phyloP scores from a whole-genome alignment of 208 protist genomes.

The Trypanosoma melophagium region DNA sequence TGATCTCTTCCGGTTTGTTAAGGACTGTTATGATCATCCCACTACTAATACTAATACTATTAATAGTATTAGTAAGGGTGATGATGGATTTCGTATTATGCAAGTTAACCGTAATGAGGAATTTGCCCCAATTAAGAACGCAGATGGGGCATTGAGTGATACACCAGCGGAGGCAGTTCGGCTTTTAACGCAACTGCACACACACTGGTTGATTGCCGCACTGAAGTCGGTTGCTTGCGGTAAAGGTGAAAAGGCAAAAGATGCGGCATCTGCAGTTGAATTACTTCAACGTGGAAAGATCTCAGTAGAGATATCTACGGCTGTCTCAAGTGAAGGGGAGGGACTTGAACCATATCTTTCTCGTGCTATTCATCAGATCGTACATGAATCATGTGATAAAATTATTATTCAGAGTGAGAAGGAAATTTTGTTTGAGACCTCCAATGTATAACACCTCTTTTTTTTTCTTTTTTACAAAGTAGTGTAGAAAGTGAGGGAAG shows the following conservation, averaged over 20 bases:
- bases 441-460: neutral
- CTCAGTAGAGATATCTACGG: conserved; percentile 89
- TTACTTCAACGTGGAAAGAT: conserved; percentile 28
- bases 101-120: conserved; percentile 89
- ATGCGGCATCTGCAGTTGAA: conserved; percentile 30
- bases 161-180: conserved; percentile 85
- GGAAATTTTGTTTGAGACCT: neutral
- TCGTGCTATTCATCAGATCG: conserved; percentile 36
- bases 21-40: conserved; percentile 31
- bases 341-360: conserved; percentile 42
- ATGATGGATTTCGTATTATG: conserved; percentile 67
- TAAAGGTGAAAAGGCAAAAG: conserved; percentile 1
- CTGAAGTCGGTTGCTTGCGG: conserved; percentile 23
- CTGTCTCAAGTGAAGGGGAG: conserved; percentile 92
- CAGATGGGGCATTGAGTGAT: conserved; percentile 68
- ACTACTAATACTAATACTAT: neutral
- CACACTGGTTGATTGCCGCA: conserved; percentile 47
- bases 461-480: conserved; percentile 2
- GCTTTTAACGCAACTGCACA: conserved; percentile 69
- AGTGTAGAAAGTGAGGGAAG: neutral
- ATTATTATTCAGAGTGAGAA: conserved; percentile 5
- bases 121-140: conserved; percentile 98
- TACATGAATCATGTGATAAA: conserved; percentile 5
- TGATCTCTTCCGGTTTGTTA: conserved; percentile 91
- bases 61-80: conserved; percentile 4